Conservation (phyloP, 139 green algal species). For the Desmodesmus armatus region DNA sequence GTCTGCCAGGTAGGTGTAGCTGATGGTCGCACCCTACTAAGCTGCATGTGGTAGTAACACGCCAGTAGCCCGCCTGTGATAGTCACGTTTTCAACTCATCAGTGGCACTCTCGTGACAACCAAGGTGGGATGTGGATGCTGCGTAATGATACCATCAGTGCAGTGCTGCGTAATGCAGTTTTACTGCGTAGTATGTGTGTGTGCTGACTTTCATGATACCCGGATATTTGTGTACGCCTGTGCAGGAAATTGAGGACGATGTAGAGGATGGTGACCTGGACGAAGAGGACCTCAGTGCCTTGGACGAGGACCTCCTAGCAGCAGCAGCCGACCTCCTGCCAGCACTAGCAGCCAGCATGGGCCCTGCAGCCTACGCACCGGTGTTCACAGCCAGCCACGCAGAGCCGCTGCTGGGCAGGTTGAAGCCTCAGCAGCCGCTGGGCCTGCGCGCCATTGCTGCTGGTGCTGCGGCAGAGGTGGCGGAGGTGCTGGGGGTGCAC, state of each 20-base stretch:
- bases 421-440: constrained; percentile 54
- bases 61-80: no score
- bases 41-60: no score
- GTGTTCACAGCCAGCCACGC: constrained; percentile 68
- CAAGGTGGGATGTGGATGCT: no score
- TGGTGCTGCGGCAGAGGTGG: constrained; percentile 73
- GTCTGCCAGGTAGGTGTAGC: constrained; percentile 59
- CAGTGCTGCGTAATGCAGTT: not conserved
- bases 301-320: constrained; percentile 72
- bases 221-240: no score
- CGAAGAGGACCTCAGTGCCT: constrained; percentile 20
- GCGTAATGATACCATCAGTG: no score
- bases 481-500: constrained; percentile 52
- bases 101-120: no score
- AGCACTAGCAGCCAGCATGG: constrained; percentile 58
- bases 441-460: constrained; percentile 62
- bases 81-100: no score
- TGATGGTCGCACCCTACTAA: no score
- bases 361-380: constrained; percentile 64
- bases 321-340: constrained; percentile 74
- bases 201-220: not conserved
- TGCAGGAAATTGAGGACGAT: constrained; percentile 40
- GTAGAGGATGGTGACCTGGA: constrained; percentile 39
- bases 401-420: constrained; percentile 56
- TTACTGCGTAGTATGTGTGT: not conserved